Evolutionary conservation across 2,329 filamentous ascomycete species (phyloP), one percentile per base, ranked within the genome.

Genomic region (Hypoxylon sp.): DNA sequence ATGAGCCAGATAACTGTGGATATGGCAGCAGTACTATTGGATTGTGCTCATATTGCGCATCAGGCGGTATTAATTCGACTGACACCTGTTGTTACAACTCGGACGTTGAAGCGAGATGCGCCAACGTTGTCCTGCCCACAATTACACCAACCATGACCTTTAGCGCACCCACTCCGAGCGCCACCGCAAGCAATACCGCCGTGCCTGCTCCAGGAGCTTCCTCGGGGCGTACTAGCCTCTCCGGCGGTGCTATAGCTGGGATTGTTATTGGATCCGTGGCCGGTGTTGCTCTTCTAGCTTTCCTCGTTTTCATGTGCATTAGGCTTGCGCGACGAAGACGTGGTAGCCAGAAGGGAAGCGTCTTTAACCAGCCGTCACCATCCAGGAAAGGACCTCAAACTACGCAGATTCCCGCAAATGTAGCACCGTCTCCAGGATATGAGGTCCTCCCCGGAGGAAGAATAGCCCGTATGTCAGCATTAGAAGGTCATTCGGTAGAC

Each of bases 41-140:
- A 2, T 84, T 99, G 34, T 99, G 96, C 81, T 88, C 90, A 3
- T 97, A 96, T 78, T 99, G 96, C 78, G 86, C 87, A 43, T 84
- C 89, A 5, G 95, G 92, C 73, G 94, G 94, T 27, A 88, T 90
- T 68, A 98, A 98, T 79, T 91, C 93, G 8, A 98, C 95, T 53
- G 95, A 98, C 78, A 96, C 94, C 2, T 99, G 96, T 82, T 99
- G 96, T 79, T 90, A 94, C 74, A 93, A 89, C 73, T 89, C 94
- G 4, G 85, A 93, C 67, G 90, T 91, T n/a, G 87, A 92, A 63
- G 81, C 81, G 25, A 87, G 89, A 68, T 99, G 96, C 78, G 81
- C 87, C 52, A 87, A 87, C 53, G 91, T 99, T n/a, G 83, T 86
- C 25, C 82, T 99, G 5, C 96, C 96, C 0, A 88, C 88, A 0